Conservation (phyloP, 305 asterid species). For the Fraxinus sp. region DNA sequence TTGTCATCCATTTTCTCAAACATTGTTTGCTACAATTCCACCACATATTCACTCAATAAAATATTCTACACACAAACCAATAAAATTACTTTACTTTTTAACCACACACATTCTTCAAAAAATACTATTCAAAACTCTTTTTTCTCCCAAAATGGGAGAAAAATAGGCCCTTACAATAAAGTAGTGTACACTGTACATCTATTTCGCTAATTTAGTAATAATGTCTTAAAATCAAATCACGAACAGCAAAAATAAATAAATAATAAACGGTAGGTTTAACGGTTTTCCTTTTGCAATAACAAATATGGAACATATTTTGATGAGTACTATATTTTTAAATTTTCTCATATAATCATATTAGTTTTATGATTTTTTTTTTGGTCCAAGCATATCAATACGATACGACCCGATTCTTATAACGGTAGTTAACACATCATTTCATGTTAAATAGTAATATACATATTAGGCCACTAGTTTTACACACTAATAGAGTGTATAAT, state of each 20-base stretch:
- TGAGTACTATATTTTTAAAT: neutral
- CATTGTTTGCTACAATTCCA: too few relatives aligned
- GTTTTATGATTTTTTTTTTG: neutral
- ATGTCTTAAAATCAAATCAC: neutral
- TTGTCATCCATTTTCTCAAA: too few relatives aligned
- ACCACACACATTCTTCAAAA: too few relatives aligned
- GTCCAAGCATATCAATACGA: neutral
- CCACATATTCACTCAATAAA: too few relatives aligned
- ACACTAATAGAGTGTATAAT: neutral
- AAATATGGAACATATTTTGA: neutral
- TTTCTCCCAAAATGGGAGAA: too few relatives aligned
- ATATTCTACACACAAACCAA: too few relatives aligned
- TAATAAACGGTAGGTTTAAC: neutral
- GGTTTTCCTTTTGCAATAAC: neutral
- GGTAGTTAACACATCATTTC: neutral
- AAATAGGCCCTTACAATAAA: too few relatives aligned
- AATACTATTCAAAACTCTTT: too few relatives aligned
- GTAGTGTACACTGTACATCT: too few relatives aligned
- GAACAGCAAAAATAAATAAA: too few relatives aligned
- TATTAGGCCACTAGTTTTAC: neutral
- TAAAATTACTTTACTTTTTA: too few relatives aligned
- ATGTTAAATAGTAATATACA: neutral
- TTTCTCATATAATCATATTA: neutral
- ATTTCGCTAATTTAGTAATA: too few relatives aligned
- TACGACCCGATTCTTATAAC: neutral